Base-by-base conservation (phyloP, 768 basidiomycete species). In the Paxillus rubicundulus region DNA sequence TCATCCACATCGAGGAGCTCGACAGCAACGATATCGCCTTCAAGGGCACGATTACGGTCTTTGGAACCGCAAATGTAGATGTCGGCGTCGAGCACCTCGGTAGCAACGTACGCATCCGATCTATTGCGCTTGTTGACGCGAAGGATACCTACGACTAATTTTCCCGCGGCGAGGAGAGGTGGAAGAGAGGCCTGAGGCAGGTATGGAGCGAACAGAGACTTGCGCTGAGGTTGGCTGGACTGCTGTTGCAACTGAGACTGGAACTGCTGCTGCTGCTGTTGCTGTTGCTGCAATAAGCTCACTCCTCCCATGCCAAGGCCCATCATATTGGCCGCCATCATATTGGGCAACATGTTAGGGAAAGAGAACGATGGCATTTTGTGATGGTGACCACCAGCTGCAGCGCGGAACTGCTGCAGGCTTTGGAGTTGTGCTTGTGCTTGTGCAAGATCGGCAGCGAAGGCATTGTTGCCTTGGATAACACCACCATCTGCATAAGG, bases 41-140 rank as follows among this genome's bases (percentile, higher is more conserved):
- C 97, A 34, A 99, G 79, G 37, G 97, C 97, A 58, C 97, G 87
- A 67, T 99, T 99, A 58, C 97, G 89, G 70, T 99, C 97, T 68
- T 98, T 98, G 32, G 95, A 98, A 39, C 97, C 96, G 63, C 95
- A 97, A 54, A 98, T 98, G 63, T 98, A 99, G 67, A 99, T 98
- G 63, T 99, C 97, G 50, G 96, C 95, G 66, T 99, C 97, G 45
- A 99, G 74, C 30, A 98, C 95, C 67, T 98, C 97, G 10, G 96
- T 98, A 13, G 97, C 89, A 50, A 99, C 95, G 69, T 98, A 99
- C 8, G 97, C 97, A 69, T 99, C 97, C 16, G 95, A 98, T 50
- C 97, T 84, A 69, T 98, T 98, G 61, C 96, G 87, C 75, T 98
- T 98, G 75, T 98, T 98, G 60, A 98, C 97, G 32, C 97, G 86